Evolutionary conservation across 2,329 filamentous ascomycete genomes (phyloP), one percentile per base, ranked within the genome.

Genomic region (Xylariaceae sp.): DNA sequence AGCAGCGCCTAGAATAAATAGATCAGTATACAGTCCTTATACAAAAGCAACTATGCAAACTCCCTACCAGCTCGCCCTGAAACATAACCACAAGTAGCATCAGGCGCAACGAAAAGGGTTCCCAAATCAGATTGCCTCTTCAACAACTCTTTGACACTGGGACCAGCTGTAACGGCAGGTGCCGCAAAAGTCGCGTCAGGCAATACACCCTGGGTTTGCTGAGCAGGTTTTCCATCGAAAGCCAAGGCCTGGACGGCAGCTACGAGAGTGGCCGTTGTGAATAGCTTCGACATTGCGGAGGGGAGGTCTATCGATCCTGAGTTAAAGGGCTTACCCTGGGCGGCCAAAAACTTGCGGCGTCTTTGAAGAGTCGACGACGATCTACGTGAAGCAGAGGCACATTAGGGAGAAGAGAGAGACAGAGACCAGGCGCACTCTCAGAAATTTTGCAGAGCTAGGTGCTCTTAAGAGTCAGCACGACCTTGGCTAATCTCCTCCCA

Each of bases 21-120:
- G 12, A 22, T 50, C 11, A 55, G 50, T 16, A 45, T 19, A 7
- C 11, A 22, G n/a, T n/a, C n/a, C 39, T 21, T 6, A n/a, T 5
- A 34, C 19, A 2, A 29, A 23, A 14, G 39, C n/a, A 21, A 12
- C 20, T 25, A 5, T 5, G 8, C 38, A 6, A 29, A 16, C n/a
- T 22, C 17, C 58, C 45, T 55, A 71, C 68, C 63, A 11, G 63
- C 44, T 22, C 60, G 63, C 23, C 68, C 74, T 22, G 64, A 65
- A 32, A 77, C 58, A 55, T 66, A 78, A 50, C 75, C 75, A 47
- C 75, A 78, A 0, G 71, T 75, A 48, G 74, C 73, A 54, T 76
- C 73, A 1, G 71, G 69, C 10, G 67, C 74, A 43, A 72, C 56
- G n/a, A 74, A 63, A 22, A 71, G 64, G 0, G 64, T 70, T 16